Evolutionary conservation across 768 basidiomycete genomes (phyloP).

Genomic region (Lactarius tabidus): DNA sequence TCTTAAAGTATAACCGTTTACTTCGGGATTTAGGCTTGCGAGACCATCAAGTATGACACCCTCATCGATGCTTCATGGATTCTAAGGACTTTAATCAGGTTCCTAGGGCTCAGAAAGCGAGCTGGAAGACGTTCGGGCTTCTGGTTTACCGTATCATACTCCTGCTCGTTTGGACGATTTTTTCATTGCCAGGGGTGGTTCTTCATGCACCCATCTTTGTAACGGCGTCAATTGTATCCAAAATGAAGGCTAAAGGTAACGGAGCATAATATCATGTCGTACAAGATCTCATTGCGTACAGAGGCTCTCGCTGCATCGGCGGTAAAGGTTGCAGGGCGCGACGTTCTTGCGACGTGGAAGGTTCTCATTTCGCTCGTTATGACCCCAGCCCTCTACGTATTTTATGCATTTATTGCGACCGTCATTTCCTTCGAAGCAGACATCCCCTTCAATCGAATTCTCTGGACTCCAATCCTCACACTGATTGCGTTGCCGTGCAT

Average conservation of each 20-base stretch:
- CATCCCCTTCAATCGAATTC: conserved; percentile 54
- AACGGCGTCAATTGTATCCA: conserved; percentile 79
- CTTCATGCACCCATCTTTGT: conserved; percentile 92
- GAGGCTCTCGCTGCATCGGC: conserved; percentile 93
- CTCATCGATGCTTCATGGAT: conserved; percentile 5
- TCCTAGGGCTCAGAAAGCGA: conserved; percentile 76
- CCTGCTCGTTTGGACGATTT: conserved; percentile 70
- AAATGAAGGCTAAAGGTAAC: conserved; percentile 80
- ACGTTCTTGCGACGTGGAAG: conserved; percentile 97
- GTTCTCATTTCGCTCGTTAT: conserved; percentile 87
- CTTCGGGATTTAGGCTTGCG: conserved; percentile 86
- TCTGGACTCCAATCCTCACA: conserved; percentile 74
- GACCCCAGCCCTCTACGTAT: conserved; percentile 76
- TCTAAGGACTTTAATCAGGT: conserved; percentile 47
- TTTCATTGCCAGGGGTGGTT: conserved; percentile 86
- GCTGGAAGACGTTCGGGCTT: conserved; percentile 82
- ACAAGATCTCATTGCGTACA: conserved; percentile 32
- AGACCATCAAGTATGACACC: conserved; percentile 74
- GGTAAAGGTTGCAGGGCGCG: conserved; percentile 90
- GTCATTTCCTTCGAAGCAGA: conserved; percentile 63
- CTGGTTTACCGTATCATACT: conserved; percentile 77
- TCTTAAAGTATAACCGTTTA: conserved; percentile 85
- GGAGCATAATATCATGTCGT: not conserved
- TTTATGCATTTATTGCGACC: conserved; percentile 85
- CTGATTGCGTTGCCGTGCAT: conserved; percentile 74